Conservation (phyloP, 148 eudicot genomes). For the Gaultheria prostrata region DNA sequence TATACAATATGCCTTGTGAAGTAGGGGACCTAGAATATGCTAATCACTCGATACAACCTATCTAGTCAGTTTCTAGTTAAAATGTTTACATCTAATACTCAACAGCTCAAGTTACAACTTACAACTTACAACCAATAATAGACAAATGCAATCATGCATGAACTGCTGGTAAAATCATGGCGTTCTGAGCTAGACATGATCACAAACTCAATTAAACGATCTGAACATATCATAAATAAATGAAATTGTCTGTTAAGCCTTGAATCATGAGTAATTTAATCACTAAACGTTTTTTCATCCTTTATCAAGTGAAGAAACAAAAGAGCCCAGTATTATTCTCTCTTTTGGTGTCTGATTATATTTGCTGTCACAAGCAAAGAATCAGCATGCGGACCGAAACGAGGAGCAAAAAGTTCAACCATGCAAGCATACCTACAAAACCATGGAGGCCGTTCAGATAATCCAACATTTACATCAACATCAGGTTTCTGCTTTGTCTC, state of each 20-base stretch:
- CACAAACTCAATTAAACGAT: background rate
- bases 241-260: background rate
- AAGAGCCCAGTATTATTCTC: background rate
- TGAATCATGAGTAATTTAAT: background rate
- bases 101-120: background rate
- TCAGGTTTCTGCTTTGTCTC: slow-evolving; percentile 65
- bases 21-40: background rate
- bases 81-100: background rate
- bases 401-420: background rate
- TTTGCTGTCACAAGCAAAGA: background rate
- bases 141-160: background rate
- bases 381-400: background rate
- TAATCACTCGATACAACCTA: background rate
- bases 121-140: background rate
- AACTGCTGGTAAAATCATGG: background rate
- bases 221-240: background rate
- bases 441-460: slow-evolving; percentile 85
- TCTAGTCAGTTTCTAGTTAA: background rate
- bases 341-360: background rate
- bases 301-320: background rate
- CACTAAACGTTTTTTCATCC: background rate
- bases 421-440: slow-evolving; percentile 64
- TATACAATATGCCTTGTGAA: background rate
- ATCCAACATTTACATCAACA: slow-evolving; percentile 80
- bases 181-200: background rate